These are phyloP conservation scores for Iodosphaeria phyllophila DNA, from an alignment of 2,329 filamentous ascomycete genomes.

Conservation along the genomic window DNA sequence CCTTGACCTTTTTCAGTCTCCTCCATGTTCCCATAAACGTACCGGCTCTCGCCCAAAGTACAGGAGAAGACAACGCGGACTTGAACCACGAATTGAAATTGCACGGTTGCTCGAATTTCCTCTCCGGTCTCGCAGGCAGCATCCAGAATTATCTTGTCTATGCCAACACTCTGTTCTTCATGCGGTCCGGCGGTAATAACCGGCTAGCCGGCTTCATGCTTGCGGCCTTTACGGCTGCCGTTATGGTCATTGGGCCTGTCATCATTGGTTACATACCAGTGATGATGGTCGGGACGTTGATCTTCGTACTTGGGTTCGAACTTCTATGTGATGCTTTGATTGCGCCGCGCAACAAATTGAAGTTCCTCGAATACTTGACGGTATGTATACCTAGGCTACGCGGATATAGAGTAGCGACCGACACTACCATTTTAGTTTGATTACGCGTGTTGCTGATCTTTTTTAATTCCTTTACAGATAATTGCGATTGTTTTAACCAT, in stretches of 20 bases:
- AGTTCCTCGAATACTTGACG: conserved; percentile 74
- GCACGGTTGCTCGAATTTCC: conserved; percentile 80
- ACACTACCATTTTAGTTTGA: neutral
- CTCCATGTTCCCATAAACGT: conserved; percentile 97
- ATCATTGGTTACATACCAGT: conserved; percentile 90
- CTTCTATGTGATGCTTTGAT: conserved; percentile 76
- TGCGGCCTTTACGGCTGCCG: conserved; percentile 57
- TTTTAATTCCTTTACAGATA: conserved; percentile 27
- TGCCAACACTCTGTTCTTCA: conserved; percentile 93
- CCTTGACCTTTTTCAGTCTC: conserved; percentile 91
- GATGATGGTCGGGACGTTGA: conserved; percentile 89
- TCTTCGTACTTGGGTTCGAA: conserved; percentile 89
- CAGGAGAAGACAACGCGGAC: conserved; percentile 80
- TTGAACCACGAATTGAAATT: conserved; percentile 82
- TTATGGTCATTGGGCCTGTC: conserved; percentile 71
- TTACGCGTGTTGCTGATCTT: conserved; percentile 7
- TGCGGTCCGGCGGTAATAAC: conserved; percentile 75
- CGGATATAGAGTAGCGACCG: too few relatives aligned
- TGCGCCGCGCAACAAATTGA: conserved; percentile 74
- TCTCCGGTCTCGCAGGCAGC: conserved; percentile 74
- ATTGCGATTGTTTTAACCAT: conserved; percentile 83
- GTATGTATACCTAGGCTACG: conserved; percentile 26
- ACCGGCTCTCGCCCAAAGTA: conserved; percentile 75
- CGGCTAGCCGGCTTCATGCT: conserved; percentile 74
- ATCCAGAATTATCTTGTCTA: conserved; percentile 97